Percentiles rank a stretch among this genome's conserved stretches.
Conservation (phyloP, 2,329 filamentous ascomycete genomes). For the Trichophyton rubrum region DNA sequence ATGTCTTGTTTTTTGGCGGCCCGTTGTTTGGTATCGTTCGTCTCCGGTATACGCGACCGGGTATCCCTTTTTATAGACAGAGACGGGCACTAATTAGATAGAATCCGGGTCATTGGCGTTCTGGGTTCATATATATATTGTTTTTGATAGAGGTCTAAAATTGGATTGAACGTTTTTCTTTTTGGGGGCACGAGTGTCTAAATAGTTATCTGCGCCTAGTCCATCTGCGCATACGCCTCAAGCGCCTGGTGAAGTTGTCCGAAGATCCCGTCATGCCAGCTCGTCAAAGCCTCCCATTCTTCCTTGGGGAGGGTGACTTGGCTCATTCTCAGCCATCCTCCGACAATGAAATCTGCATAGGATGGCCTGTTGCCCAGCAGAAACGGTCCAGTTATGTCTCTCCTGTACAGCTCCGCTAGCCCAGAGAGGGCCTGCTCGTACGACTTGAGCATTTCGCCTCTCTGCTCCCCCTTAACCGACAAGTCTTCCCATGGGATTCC, state of each 20-base stretch:
- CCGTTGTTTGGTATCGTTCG: not conserved
- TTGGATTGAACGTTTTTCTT: not conserved
- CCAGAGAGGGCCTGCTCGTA: slow-evolving; percentile 33
- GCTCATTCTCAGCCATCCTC: slow-evolving; percentile 43
- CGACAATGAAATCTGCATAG: slow-evolving; percentile 48
- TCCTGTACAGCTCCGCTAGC: slow-evolving; percentile 33
- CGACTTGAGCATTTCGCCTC: slow-evolving; percentile 27
- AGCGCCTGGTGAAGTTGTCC: slow-evolving; percentile 36
- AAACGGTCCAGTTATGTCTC: slow-evolving; percentile 35
- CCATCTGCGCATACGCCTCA: slow-evolving; percentile 26
- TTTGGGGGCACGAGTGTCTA: not conserved
- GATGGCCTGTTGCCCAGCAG: slow-evolving; percentile 34
- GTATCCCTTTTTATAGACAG: not conserved
- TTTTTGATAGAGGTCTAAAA: not conserved
- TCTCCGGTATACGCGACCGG: not conserved
- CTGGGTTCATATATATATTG: not conserved
- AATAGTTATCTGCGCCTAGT: not conserved
- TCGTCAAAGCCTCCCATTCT: slow-evolving; percentile 5
- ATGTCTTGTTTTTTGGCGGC: not conserved
- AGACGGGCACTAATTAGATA: not conserved
- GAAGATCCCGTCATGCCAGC: slow-evolving; percentile 9
- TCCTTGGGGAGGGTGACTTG: not conserved
- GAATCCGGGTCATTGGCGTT: not conserved
- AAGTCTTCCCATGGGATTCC: slow-evolving; percentile 34
- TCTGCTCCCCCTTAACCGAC: slow-evolving; percentile 27